Conservation (phyloP, 257 asterid genomes). For the Scutellaria baicalensis region DNA sequence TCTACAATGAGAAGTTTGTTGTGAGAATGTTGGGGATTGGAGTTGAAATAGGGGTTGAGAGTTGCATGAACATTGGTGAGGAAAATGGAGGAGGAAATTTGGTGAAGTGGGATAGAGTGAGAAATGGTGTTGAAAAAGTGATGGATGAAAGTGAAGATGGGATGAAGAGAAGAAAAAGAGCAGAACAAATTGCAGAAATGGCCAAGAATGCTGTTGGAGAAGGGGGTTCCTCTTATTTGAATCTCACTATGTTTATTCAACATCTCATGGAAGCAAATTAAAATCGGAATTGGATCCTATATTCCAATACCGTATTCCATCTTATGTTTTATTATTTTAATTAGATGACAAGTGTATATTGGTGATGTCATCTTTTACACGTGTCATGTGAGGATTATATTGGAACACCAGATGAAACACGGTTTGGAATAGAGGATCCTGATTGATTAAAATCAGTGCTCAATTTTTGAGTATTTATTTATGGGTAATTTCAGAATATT, state of each 20-base stretch:
- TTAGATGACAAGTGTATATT: too few species aligned
- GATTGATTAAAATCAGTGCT: too few species aligned
- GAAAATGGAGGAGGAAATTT: not conserved
- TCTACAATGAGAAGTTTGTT: constrained; percentile 26
- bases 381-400: too few species aligned
- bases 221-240: constrained; percentile 32
- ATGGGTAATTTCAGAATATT: too few species aligned
- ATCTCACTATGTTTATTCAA: constrained; percentile 19
- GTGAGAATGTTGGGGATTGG: constrained; percentile 19
- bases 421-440: too few species aligned
- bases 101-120: constrained; percentile 21
- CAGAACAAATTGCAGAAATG: constrained; percentile 19
- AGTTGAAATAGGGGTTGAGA: constrained; percentile 19
- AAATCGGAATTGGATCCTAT: too few species aligned
- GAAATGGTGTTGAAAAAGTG: constrained; percentile 1
- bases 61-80: not conserved
- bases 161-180: constrained; percentile 27
- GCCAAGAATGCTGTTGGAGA: constrained; percentile 24
- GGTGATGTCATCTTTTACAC: too few species aligned
- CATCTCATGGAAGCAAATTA: not conserved
- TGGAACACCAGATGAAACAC: too few species aligned
- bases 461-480: too few species aligned
- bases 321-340: too few species aligned
- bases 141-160: constrained; percentile 26
- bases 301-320: too few species aligned